Evolutionary conservation across 1,284 basidiomycete genomes (phyloP), one percentile per base, ranked within the genome.

Genomic region (Boletus nobilissimus): DNA sequence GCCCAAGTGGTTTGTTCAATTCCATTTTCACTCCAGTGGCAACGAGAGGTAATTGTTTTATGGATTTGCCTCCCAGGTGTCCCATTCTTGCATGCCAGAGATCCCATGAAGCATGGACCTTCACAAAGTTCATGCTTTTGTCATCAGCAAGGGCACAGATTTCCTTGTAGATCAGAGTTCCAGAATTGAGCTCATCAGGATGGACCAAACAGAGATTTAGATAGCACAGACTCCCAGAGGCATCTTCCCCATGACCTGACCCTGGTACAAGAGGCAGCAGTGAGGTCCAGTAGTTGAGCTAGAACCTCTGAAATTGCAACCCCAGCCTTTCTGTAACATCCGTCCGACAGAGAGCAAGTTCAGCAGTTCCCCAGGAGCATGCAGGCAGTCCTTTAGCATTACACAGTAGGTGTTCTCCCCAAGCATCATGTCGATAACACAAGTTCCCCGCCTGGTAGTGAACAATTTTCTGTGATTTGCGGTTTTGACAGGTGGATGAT

Each of bases 1-100:
- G 10, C 3, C 18, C 9, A 0, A 43, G 29, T 0, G 38, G 46
- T 6, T 34, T 7, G 3, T 19, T 10, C 0, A 18, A 16, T 2
- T 51, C 32, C 3, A 67, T 11, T 4, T 3, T 14, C 1, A 73
- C 29, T 0, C 72, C 64, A 13, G 24, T n/a, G 0, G 51, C 19
- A 0, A n/a, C 5, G 1, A 3, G 26, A 8, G 39, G 64, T 1
- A 73, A 24, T 0, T 5, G 6, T 5, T 54, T 51, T 2, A 72
- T 38, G 1, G 36, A 24, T 0, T 62, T 10, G 3, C 54, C 39
- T 1, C 70, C 36, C 1, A 43, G 43, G 26, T 72, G 70, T 7
- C 60, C 70, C 70, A 72, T 46, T 0, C 9, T 13, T 5, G 48
- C 48, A 69, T 69, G 48, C 67, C 67, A 68, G 2, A 38, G 32